These are phyloP conservation scores for Coniella lustricola DNA, from an alignment of 2,329 filamentous ascomycete species.

Conservation along the genomic window DNA sequence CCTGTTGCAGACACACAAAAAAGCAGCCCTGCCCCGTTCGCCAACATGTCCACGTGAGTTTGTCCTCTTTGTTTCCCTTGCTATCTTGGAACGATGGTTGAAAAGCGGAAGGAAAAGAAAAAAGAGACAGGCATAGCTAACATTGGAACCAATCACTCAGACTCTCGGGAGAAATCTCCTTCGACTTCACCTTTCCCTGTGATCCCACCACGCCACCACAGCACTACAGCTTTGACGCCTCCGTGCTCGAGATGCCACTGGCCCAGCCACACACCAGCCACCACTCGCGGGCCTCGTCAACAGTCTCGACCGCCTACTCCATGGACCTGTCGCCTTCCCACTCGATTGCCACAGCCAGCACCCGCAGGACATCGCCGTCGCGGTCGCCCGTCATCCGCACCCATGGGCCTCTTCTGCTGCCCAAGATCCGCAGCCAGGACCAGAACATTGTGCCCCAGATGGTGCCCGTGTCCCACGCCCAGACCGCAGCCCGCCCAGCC, in stretches of 20 bases:
- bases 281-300: slow-evolving; percentile 58
- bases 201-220: slow-evolving; percentile 44
- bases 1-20: slow-evolving; percentile 3
- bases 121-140: slow-evolving; percentile 22
- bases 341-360: slow-evolving; percentile 50
- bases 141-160: slow-evolving; percentile 26
- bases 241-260: slow-evolving; percentile 49
- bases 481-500: slow-evolving; percentile 36
- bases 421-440: slow-evolving; percentile 81
- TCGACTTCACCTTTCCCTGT: slow-evolving; percentile 54
- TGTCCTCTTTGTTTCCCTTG: background rate
- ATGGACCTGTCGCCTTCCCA: slow-evolving; percentile 59
- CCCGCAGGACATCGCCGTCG: slow-evolving; percentile 60
- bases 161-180: slow-evolving; percentile 56
- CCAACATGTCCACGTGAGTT: slow-evolving; percentile 39
- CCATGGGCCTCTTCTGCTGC: slow-evolving; percentile 72
- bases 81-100: background rate
- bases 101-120: background rate
- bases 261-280: background rate
- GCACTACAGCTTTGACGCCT: slow-evolving; percentile 50
- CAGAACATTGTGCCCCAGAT: slow-evolving; percentile 60
- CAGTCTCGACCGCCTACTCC: slow-evolving; percentile 57
- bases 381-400: slow-evolving; percentile 62
- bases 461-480: slow-evolving; percentile 1
- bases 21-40: slow-evolving; percentile 9